Percentiles rank a stretch among this genome's conserved stretches.
phyloP scores from a whole-genome alignment of 306 rosid genomes.

The Lathyrus aphaca region DNA sequence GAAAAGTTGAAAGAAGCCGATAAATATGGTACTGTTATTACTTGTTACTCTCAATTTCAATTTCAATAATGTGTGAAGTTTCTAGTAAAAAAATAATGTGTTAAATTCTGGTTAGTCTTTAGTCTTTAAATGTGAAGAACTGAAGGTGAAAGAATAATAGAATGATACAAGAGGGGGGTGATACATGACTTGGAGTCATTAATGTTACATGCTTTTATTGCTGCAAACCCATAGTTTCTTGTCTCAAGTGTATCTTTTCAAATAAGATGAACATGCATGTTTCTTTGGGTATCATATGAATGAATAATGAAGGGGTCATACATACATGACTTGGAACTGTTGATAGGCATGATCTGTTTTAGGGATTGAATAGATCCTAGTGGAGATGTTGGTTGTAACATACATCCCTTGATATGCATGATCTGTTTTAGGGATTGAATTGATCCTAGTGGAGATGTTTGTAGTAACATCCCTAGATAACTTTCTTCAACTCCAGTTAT shows the following conservation, averaged over 20 bases:
- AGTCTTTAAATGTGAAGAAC: neutral
- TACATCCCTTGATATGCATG: neutral
- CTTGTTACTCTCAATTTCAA: no score
- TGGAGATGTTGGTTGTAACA: neutral
- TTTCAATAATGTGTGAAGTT: neutral
- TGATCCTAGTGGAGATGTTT: conserved; percentile 7
- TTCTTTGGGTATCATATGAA: neutral
- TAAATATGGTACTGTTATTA: conserved; percentile 64
- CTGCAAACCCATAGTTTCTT: neutral
- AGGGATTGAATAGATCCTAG: conserved; percentile 18
- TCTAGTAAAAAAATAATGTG: neutral
- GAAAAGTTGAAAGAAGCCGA: conserved; percentile 92
- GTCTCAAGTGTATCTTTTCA: conserved; percentile 25
- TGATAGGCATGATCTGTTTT: neutral
- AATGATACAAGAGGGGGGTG: neutral
- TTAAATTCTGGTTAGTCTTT: neutral
- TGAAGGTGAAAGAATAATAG: neutral
- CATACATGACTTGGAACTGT: neutral
- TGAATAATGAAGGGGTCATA: neutral
- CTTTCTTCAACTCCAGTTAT: conserved; percentile 5
- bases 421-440: conserved; percentile 14
- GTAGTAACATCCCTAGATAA: conserved; percentile 2
- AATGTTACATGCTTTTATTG: neutral
- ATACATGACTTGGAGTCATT: neutral
- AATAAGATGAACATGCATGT: conserved; percentile 8